A percentile compares a stretch with the other conserved stretches of the same genome.
These are phyloP conservation scores for Rhodotorula sp. DNA, from an alignment of 1,284 basidiomycete species.

Conservation along the genomic window DNA sequence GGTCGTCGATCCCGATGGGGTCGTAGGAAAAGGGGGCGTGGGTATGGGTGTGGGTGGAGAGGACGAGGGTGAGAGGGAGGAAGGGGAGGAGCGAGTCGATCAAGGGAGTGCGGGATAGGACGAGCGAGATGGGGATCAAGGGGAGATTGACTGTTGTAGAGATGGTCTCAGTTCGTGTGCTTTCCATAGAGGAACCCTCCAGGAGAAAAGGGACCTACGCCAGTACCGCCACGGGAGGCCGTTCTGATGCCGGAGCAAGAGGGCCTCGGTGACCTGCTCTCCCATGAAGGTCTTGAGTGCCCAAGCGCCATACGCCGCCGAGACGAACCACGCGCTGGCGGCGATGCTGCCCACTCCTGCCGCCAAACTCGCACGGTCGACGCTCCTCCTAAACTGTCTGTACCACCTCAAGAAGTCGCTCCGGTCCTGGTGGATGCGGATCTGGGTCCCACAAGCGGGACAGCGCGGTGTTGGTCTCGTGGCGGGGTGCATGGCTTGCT, in stretches of 20 bases:
- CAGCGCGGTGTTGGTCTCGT: conserved; percentile 54
- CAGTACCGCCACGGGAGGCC: conserved; percentile 62
- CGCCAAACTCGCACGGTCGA: conserved; percentile 17
- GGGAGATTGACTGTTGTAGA: conserved; percentile 59
- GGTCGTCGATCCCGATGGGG: conserved; percentile 38
- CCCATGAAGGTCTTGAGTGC: conserved; percentile 64
- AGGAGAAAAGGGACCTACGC: conserved; percentile 10
- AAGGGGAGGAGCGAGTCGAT: conserved; percentile 45
- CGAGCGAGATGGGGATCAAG: conserved; percentile 61
- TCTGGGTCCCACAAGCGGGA: conserved; percentile 68
- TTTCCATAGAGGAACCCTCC: background rate
- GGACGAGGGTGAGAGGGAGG: conserved; percentile 42
- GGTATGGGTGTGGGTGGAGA: conserved; percentile 21
- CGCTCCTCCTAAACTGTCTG: conserved; percentile 48
- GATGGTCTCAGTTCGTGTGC: background rate
- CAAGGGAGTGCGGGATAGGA: conserved; percentile 54
- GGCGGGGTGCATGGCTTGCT: conserved; percentile 54
- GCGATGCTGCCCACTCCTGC: conserved; percentile 4
- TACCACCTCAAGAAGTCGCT: conserved; percentile 57
- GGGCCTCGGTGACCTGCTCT: conserved; percentile 60
- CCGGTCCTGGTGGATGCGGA: conserved; percentile 65
- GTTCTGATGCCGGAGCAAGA: conserved; percentile 63
- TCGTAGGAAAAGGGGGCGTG: conserved; percentile 1
- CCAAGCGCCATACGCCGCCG: conserved; percentile 68
- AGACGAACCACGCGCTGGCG: conserved; percentile 62